Percentiles rank a stretch among this genome's conserved stretches.
Evolutionary conservation across 345 rosid species (phyloP).

Genomic region (Chamaenerion angustifolium): DNA sequence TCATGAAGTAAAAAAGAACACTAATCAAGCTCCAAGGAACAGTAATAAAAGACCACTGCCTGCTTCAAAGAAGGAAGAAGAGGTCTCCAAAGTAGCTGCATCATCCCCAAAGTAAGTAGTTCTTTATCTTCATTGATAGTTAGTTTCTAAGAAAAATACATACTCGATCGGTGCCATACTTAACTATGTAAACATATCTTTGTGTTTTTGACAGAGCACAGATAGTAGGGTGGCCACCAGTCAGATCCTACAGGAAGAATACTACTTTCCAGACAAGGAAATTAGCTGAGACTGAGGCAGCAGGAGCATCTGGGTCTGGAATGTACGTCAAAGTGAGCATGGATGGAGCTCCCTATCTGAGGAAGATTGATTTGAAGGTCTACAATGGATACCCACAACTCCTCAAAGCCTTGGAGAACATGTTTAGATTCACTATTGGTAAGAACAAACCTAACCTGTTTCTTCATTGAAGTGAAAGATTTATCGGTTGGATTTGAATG

Average conservation of each 20-base stretch:
- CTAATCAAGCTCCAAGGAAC: slow-evolving; percentile 5
- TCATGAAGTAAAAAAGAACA: slow-evolving; percentile 3
- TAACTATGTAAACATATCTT: not conserved
- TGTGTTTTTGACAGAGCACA: slow-evolving; percentile 17
- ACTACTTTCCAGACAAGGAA: slow-evolving; percentile 17
- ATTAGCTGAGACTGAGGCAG: slow-evolving; percentile 17
- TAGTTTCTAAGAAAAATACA: no score
- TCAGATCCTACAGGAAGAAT: slow-evolving; percentile 32
- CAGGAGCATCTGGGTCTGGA: slow-evolving; percentile 11
- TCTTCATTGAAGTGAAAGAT: not conserved
- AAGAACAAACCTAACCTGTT: not conserved
- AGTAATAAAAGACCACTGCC: slow-evolving; percentile 15
- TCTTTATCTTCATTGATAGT: not conserved
- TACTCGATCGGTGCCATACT: not conserved
- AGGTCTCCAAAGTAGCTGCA: slow-evolving; percentile 10
- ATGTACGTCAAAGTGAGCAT: slow-evolving; percentile 73
- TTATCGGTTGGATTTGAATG: not conserved
- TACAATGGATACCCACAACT: slow-evolving; percentile 46
- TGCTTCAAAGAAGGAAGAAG: slow-evolving; percentile 32
- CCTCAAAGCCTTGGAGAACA: slow-evolving; percentile 45
- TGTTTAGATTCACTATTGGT: slow-evolving; percentile 66
- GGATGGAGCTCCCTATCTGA: slow-evolving; percentile 81
- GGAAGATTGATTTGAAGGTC: slow-evolving; percentile 57
- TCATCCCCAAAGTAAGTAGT: slow-evolving; percentile 4
- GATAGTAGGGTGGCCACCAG: slow-evolving; percentile 41